These are phyloP conservation scores for Nakazawaea ishiwadae DNA, from an alignment of 805 yeast species.

Conservation along the genomic window DNA sequence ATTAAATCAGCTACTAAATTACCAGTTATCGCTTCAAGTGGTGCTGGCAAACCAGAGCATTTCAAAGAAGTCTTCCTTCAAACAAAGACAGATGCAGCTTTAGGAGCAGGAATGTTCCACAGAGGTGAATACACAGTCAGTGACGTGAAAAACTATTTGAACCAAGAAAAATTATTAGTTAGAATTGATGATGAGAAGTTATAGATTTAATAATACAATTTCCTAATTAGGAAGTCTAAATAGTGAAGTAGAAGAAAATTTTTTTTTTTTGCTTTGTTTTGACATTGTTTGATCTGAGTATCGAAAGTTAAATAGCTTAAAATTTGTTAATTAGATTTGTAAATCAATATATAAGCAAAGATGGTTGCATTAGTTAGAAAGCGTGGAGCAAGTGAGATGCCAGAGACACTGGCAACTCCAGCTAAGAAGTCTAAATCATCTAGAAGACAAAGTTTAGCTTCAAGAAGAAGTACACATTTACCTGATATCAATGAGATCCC, in stretches of 20 bases:
- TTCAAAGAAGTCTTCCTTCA: slow-evolving; percentile 81
- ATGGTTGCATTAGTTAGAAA: slow-evolving; percentile 13
- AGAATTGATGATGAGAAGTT: slow-evolving; percentile 47
- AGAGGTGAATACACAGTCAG: slow-evolving; percentile 87
- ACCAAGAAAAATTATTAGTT: slow-evolving; percentile 61
- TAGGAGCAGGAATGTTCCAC: slow-evolving; percentile 99
- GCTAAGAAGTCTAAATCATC: slow-evolving; percentile 12
- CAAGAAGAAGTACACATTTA: slow-evolving; percentile 45
- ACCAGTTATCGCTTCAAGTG: slow-evolving; percentile 97
- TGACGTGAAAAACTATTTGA: slow-evolving; percentile 71
- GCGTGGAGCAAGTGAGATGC: slow-evolving; percentile 7
- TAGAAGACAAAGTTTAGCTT: slow-evolving; percentile 25
- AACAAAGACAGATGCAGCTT: slow-evolving; percentile 90
- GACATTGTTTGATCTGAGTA: background rate
- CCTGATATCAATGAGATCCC: slow-evolving; percentile 41
- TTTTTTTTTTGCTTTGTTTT: background rate
- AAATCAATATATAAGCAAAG: too few species aligned
- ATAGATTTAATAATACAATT: background rate
- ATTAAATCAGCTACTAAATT: slow-evolving; percentile 72
- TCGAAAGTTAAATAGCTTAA: too few species aligned
- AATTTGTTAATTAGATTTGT: too few species aligned
- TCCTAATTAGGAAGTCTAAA: background rate
- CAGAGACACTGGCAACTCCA: slow-evolving; percentile 2
- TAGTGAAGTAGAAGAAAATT: background rate
- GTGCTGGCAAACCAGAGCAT: slow-evolving; percentile 93